These are phyloP conservation scores for Aspergillus cristatus DNA, from an alignment of 495 filamentous ascomycete species.

Conservation along the genomic window DNA sequence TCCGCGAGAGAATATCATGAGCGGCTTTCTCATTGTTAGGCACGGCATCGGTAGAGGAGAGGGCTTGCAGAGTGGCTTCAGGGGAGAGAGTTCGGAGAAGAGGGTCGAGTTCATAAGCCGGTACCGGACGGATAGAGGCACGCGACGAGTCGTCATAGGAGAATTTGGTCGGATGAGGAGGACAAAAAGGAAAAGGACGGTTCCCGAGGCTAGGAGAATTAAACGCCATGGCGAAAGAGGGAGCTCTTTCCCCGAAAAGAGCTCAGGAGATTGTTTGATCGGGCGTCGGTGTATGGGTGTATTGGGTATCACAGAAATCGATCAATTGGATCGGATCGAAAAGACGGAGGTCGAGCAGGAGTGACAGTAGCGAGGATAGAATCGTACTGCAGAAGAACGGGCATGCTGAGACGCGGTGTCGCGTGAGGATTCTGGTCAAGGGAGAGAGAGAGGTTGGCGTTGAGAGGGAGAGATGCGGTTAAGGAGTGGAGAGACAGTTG, in stretches of 20 bases:
- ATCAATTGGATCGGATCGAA: too few relatives aligned
- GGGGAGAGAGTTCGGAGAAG: constrained; percentile 47
- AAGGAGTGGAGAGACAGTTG: too few relatives aligned
- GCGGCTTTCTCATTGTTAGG: constrained; percentile 37
- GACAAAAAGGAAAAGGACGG: background rate
- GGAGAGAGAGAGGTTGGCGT: background rate
- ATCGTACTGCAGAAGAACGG: constrained; percentile 13
- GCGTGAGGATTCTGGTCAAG: constrained; percentile 4
- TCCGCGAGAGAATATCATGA: constrained; percentile 49
- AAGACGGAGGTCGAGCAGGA: constrained; percentile 13
- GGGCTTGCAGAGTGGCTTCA: constrained; percentile 45
- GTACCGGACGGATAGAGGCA: constrained; percentile 1
- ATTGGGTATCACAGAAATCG: constrained; percentile 1
- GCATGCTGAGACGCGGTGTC: constrained; percentile 23
- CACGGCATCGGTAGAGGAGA: constrained; percentile 44
- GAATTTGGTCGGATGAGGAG: background rate
- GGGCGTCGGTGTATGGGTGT: too few relatives aligned
- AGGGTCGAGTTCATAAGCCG: constrained; percentile 26
- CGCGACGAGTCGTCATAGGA: too few relatives aligned
- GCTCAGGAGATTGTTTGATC: too few relatives aligned
- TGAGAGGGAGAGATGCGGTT: constrained; percentile 15
- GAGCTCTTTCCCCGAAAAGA: too few relatives aligned
- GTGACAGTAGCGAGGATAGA: constrained; percentile 10
- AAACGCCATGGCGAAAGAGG: too few relatives aligned
- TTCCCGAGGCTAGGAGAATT: too few relatives aligned